Conservation (phyloP, 345 rosid species). For the Isatis tinctoria region DNA sequence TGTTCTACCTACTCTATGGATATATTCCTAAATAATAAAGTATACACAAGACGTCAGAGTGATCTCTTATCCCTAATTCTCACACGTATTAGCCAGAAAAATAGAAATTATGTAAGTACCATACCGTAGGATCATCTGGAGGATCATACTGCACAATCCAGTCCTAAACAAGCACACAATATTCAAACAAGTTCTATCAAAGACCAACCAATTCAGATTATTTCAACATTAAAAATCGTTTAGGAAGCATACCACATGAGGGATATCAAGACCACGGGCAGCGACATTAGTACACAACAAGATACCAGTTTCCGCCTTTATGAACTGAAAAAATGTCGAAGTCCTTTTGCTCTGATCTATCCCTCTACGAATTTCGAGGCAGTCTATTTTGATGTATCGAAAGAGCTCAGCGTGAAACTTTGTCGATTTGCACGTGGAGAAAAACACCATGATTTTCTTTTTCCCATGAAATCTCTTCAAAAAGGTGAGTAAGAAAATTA, state of each 20-base stretch:
- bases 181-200: not conserved
- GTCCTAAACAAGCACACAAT: conserved; percentile 49
- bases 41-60: not conserved
- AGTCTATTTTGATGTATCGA: conserved; percentile 70
- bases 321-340: conserved; percentile 84
- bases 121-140: conserved; percentile 92
- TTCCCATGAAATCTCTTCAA: conserved; percentile 68
- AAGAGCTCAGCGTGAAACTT: conserved; percentile 84
- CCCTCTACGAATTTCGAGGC: conserved; percentile 86
- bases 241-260: conserved; percentile 69
- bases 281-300: conserved; percentile 94
- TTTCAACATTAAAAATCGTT: not conserved
- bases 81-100: not conserved
- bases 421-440: conserved; percentile 92
- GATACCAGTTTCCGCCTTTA: conserved; percentile 85
- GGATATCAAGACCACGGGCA: conserved; percentile 98
- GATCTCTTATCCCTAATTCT: not conserved
- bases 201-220: not conserved
- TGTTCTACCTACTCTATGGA: conserved; percentile 98
- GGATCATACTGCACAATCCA: conserved; percentile 99
- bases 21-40: conserved; percentile 62
- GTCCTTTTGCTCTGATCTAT: conserved; percentile 91
- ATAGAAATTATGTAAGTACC: not conserved
- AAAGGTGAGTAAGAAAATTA: conserved; percentile 80
- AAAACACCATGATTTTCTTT: conserved; percentile 98